phyloP scores from a whole-genome alignment of 83 land plant genomes.

The Thuja plicata region DNA sequence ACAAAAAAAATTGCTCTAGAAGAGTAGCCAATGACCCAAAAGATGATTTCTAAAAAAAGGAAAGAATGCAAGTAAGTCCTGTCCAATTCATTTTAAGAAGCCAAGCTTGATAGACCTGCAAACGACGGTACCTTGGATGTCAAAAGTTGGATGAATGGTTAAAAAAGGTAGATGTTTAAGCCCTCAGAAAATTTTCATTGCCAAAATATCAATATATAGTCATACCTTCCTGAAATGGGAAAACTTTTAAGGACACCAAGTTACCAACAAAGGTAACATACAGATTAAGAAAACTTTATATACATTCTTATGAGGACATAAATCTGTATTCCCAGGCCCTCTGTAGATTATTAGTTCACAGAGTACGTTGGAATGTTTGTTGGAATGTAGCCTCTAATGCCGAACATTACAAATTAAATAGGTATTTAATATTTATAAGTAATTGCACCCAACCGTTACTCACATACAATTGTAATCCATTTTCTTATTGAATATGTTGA shows the following conservation, averaged over 20 bases:
- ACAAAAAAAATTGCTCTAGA: not conserved
- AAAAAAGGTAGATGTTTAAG: not conserved
- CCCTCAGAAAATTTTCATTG: not conserved
- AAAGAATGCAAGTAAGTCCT: not conserved
- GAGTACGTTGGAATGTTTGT: not conserved
- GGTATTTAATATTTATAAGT: not conserved
- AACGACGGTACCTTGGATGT: not conserved
- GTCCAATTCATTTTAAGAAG: not conserved
- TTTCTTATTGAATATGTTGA: not conserved
- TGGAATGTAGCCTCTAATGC: not conserved
- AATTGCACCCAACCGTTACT: not conserved
- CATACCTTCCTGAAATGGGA: not conserved
- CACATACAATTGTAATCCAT: not conserved
- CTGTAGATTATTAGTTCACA: not conserved
- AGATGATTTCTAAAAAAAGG: not conserved
- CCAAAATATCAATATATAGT: not conserved
- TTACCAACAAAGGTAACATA: not conserved
- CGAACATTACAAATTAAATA: not conserved
- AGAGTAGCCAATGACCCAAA: not conserved
- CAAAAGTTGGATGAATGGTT: not conserved
- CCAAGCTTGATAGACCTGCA: not conserved
- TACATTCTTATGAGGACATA: not conserved
- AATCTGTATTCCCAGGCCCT: not conserved
- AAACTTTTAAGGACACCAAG: not conserved
- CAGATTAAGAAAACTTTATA: not conserved